These are phyloP conservation scores for Beauveria brongniartii DNA, from an alignment of 2,329 filamentous ascomycete species.

Conservation along the genomic window DNA sequence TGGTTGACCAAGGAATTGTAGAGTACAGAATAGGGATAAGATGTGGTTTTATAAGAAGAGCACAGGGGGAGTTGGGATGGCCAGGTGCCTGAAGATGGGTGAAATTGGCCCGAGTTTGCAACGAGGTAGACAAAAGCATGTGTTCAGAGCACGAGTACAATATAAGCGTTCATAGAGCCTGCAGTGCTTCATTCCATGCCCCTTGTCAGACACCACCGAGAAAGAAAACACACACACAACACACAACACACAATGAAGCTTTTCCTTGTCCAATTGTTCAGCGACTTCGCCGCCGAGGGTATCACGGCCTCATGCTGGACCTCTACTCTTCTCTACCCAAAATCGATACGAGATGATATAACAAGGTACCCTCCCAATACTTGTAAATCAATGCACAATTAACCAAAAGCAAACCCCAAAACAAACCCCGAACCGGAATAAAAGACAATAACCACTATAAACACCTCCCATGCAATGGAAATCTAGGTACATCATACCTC, in stretches of 20 bases:
- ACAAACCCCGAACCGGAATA: background rate
- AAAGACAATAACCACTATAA: slow-evolving; percentile 16
- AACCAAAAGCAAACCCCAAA: background rate
- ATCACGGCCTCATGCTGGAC: background rate
- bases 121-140: background rate
- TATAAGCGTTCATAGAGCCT: background rate
- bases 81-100: too few species aligned
- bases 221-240: background rate
- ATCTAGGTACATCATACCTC: background rate
- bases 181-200: background rate
- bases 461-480: slow-evolving; percentile 10
- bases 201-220: background rate
- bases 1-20: slow-evolving; percentile 25
- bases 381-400: too few species aligned
- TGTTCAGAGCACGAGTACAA: background rate
- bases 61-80: too few species aligned
- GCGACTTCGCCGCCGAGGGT: slow-evolving; percentile 2
- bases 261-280: slow-evolving; percentile 3
- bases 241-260: background rate
- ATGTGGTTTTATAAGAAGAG: too few species aligned
- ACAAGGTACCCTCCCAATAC: background rate
- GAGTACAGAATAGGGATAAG: background rate
- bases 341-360: background rate
- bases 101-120: background rate
- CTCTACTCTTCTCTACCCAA: background rate